These are phyloP conservation scores for Russula abietina DNA, from an alignment of 768 basidiomycete genomes.

Conservation along the genomic window DNA sequence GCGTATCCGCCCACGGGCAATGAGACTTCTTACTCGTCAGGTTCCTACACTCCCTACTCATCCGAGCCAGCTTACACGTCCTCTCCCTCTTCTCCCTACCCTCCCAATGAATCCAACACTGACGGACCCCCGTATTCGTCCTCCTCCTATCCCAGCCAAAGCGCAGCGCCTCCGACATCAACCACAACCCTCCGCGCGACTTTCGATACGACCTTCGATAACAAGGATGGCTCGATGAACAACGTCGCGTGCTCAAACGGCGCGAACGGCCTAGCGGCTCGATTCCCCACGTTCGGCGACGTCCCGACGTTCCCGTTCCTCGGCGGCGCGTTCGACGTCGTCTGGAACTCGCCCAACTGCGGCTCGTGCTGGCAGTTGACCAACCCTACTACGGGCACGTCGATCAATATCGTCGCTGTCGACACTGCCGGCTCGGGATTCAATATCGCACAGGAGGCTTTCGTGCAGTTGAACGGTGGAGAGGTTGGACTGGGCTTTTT, in stretches of 20 bases:
- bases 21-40: not conserved
- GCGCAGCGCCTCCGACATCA: not conserved
- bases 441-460: conserved; percentile 33
- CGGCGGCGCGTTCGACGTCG: conserved; percentile 48
- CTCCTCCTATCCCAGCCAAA: not conserved
- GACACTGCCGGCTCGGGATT: conserved; percentile 42
- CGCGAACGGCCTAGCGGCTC: conserved; percentile 42
- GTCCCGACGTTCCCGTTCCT: conserved; percentile 57
- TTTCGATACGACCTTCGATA: conserved; percentile 50
- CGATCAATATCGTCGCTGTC: conserved; percentile 46
- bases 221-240: conserved; percentile 35
- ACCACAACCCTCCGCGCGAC: conserved; percentile 15
- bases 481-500: conserved; percentile 27
- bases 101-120: too few species aligned
- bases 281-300: conserved; percentile 44
- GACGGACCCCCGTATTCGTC: too few species aligned
- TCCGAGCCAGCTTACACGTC: not conserved
- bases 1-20: not conserved
- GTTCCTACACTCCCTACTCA: not conserved
- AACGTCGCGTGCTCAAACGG: conserved; percentile 49
- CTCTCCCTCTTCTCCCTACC: not conserved
- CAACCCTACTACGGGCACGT: conserved; percentile 37
- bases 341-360: conserved; percentile 47
- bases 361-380: conserved; percentile 57
- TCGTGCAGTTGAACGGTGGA: conserved; percentile 30